Evolutionary conservation across 306 rosid genomes (phyloP).

Genomic region (Cicer yamashitae): DNA sequence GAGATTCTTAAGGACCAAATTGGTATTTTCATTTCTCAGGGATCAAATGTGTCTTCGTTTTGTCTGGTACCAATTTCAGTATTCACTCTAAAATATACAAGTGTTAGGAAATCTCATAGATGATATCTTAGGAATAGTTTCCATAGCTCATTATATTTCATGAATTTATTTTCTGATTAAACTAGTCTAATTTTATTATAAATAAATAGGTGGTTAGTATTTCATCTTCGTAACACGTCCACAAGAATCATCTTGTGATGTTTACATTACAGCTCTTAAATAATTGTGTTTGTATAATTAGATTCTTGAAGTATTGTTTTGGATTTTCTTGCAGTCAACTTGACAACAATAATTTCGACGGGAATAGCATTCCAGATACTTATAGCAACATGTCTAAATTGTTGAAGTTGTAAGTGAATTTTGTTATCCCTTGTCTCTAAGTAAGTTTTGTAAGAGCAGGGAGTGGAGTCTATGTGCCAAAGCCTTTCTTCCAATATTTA

Average conservation of each 20-base stretch:
- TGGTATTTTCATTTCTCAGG: background rate
- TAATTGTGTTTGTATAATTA: background rate
- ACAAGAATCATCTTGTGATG: background rate
- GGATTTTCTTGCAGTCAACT: slow-evolving; percentile 73
- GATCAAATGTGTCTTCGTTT: background rate
- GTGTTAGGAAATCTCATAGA: background rate
- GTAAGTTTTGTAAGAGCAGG: slow-evolving; percentile 32
- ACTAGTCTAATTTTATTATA: background rate
- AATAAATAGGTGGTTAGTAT: background rate
- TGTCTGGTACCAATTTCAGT: background rate
- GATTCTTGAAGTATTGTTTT: slow-evolving; percentile 31
- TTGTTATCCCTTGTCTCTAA: background rate
- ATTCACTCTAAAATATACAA: background rate
- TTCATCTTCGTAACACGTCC: background rate
- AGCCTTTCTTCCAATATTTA: slow-evolving; percentile 28
- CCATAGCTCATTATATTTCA: background rate
- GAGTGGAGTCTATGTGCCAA: slow-evolving; percentile 15
- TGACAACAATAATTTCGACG: slow-evolving; percentile 82
- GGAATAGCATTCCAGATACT: slow-evolving; percentile 65
- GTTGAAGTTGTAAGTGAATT: slow-evolving; percentile 75
- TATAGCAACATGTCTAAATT: slow-evolving; percentile 62
- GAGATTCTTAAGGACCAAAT: background rate
- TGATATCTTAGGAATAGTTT: background rate
- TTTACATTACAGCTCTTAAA: background rate
- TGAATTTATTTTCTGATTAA: background rate